Base-by-base conservation (phyloP, 1,139 yeast genomes). In the Taphrina confusa region DNA sequence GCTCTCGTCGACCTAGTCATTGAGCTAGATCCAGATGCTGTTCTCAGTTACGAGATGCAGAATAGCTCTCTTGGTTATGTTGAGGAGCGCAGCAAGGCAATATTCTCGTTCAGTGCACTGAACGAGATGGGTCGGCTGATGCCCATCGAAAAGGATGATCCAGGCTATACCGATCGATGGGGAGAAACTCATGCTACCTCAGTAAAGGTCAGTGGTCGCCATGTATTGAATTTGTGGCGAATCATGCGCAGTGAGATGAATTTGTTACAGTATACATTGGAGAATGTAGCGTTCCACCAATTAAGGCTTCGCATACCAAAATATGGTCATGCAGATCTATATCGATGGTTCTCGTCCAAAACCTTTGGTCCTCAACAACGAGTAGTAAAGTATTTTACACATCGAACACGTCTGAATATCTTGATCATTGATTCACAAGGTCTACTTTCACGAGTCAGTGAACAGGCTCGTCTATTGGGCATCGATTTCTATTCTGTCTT, bases 41-140 rank as follows among this genome's bases (percentile, higher is more conserved):
- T 94, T 5, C 78, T 89, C 0, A 97, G 97, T 0, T 92, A 80
- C 70, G 98, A 92, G 68, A 79, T 89, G 8, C 87, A 89, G 67
- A 75, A 84, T 1, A 68, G 80, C 1, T 88, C 97, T 0, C 91
- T 97, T 97, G 97, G 98, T 0, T 92, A 87, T 68, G 61, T 91
- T 0, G 77, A 87, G 39, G 95, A 87, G 62, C 72, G 98, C 42
- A 80, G 82, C 62, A 70, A 76, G 27, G 16, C 28, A 2, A 39
- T 49, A 18, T 77, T 76, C 66, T 81, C 80, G 1, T 72, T 78
- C 22, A 85, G 87, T 66, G 68, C 89, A n/a, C 72, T 75, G 18
- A 71, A 69, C 12, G 70, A 67, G 61, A 66, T 70, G 62, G 65
- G 34, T 56, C 62, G 33, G 49, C 54, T 22, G 78, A 77, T 55